Evolutionary conservation across 2,329 filamentous ascomycete species (phyloP), one percentile per base, ranked within the genome.

Genomic region (Paracoccidioides lutzii): DNA sequence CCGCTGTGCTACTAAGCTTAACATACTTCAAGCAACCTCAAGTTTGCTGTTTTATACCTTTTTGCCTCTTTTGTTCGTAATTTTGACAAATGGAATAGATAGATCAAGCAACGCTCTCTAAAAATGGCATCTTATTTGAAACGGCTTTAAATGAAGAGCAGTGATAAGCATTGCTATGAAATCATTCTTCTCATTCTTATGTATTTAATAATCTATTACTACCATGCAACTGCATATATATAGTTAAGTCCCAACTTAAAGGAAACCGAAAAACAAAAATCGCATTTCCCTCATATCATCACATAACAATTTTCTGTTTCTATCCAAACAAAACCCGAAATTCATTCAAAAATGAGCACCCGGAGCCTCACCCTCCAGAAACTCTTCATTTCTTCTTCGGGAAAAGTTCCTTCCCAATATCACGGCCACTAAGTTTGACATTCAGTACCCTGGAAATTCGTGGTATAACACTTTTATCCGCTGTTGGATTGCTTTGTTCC

Each of bases 401-500:
- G 71, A 93, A 87, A 76, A 85, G 87, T 65, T 89, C 87, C 71
- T 83, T 78, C 60, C 90, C 91, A 70, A 96, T 93, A 74, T 91
- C 88, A 66, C 76, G 78, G 57, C 93, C 89, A 63, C 90, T 81
- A 67, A 96, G 79, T 77, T 95, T 89, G 66, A 95, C 82, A 66
- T 93, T 91, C 70, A 96, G 82, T 60, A 88, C 83, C 55, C 84
- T 80, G 81, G 95, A 89, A 80, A 95, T 88, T 62, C 79, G 76
- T 58, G 73, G 73, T 56, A 95, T 77, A 55, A 94, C 76, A 78
- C 90, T 90, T 75, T 94, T 90, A 75, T 95, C 90, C 56, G 87
- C 90, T 48, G 80, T 66, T 56, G 83, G 90, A 64, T 77, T 81
- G 64, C 87, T 90, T 62, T 84, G 81, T 83, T 97, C 91, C 67